Base-by-base conservation (phyloP, 371 early-diverging fungal species). In the Circinella minor region DNA sequence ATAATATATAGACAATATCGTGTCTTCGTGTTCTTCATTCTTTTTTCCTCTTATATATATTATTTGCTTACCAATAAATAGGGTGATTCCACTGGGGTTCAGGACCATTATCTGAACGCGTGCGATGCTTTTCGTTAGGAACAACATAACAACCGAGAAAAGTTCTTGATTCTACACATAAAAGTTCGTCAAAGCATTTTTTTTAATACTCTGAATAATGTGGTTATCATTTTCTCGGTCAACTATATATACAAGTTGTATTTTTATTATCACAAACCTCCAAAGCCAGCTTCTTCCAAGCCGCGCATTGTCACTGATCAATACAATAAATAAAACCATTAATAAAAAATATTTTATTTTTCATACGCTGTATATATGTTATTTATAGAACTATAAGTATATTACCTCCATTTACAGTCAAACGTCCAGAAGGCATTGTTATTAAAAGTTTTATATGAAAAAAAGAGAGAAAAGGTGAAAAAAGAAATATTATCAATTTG, bases 81-180 rank as follows among this genome's bases (percentile, higher is more conserved):
- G 73, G 74, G 14, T 83, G 75, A 39, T 77, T 72, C 65, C 73
- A 83, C 15, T 77, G 74, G 20, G 81, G 81, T 38, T 81, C 78
- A 59, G 79, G 73, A 5, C 81, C 83, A 18, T 62, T 55, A 20
- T 69, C 76, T 46, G 77, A 71, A 17, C 68, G 73, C 4, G 83
- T 83, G 37, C 81, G 74, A n/a, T 83, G 79, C 74, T 83, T 81
- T 34, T 83, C 75, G 47, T 68, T 62, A 27, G 75, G 74, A 39
- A 69, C 73, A 64, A 83, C 69, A 46, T 73, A 83, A 36, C 75
- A 81, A 7, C 81, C 79, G 39, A 83, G n/a, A 67, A 79, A 83
- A 36, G 77, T 71, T 18, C 55, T 66, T 47, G 74, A 69, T n/a
- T 70, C 80, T 80, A 39, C 17, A 48, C 17, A 38, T 48, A 38